Evolutionary conservation across 139 green algal species (phyloP).

Genomic region (Yamagishiella unicocca): DNA sequence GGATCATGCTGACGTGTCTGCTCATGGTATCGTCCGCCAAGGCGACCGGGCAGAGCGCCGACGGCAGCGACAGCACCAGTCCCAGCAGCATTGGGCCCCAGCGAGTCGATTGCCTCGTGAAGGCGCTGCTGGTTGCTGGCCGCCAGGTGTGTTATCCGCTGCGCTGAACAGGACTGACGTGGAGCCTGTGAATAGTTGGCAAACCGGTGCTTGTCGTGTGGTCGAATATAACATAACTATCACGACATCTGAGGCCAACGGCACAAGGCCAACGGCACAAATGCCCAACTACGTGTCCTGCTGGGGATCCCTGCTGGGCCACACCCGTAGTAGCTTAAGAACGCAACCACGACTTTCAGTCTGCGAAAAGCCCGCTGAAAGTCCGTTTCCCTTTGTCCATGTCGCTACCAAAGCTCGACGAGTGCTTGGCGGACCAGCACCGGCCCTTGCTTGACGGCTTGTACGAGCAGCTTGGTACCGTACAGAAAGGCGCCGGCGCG

Average conservation of each 20-base stretch:
- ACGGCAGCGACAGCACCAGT: background rate
- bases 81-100: background rate
- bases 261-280: too few species aligned
- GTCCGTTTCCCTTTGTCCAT: too few species aligned
- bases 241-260: too few species aligned
- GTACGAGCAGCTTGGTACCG: slow-evolving; percentile 27
- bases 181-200: too few species aligned
- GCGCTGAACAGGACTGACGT: too few species aligned
- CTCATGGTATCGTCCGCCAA: background rate
- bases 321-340: too few species aligned
- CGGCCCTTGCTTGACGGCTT: background rate
- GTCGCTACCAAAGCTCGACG: too few species aligned
- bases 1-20: slow-evolving; percentile 38
- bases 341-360: too few species aligned
- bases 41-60: background rate
- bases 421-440: slow-evolving; percentile 16
- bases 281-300: too few species aligned
- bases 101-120: background rate
- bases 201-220: too few species aligned
- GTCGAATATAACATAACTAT: too few species aligned
- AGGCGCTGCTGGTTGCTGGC: slow-evolving; percentile 5
- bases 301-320: too few species aligned
- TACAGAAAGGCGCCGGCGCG: background rate
- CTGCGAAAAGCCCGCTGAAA: background rate
- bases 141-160: slow-evolving; percentile 19